A percentile compares a stretch with the other conserved stretches of the same genome.
Conservation (phyloP, 2,329 filamentous ascomycete genomes). For the Diplodia scrobiculata region DNA sequence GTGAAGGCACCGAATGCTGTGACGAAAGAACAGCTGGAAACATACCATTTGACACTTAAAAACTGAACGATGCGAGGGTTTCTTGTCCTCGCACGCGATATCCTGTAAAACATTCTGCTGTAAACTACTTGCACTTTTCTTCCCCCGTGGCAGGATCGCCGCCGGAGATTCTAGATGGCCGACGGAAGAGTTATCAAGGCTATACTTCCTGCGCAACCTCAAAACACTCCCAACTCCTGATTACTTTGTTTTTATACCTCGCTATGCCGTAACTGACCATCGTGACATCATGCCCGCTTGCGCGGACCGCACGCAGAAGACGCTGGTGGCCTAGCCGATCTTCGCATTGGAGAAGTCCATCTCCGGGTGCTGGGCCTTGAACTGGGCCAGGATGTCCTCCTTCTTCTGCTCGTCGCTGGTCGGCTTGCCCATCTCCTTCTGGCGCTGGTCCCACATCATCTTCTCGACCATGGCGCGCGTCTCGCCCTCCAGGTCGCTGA, state of each 20-base stretch:
- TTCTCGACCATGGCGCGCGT: conserved; percentile 98
- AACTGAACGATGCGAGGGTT: neutral
- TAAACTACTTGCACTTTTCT: conserved; percentile 8
- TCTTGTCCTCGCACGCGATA: neutral
- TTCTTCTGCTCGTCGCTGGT: conserved; percentile 96
- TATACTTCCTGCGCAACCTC: conserved; percentile 1
- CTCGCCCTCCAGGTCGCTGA: conserved; percentile 91
- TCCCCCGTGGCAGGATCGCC: neutral
- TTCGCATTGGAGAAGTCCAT: conserved; percentile 70
- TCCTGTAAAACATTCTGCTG: conserved; percentile 4
- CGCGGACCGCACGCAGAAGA: neutral
- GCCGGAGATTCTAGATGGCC: conserved; percentile 6
- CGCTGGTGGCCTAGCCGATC: conserved; percentile 48
- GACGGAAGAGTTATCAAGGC: neutral
- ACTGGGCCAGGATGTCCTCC: conserved; percentile 83
- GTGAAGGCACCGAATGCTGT: conserved; percentile 75
- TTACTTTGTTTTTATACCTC: conserved; percentile 14
- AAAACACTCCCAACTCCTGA: neutral
- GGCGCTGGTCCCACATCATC: conserved; percentile 99
- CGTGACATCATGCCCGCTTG: conserved; percentile 20
- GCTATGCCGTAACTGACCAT: conserved; percentile 29
- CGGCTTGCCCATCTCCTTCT: conserved; percentile 89
- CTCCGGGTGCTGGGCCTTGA: conserved; percentile 77
- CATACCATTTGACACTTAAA: conserved; percentile 58
- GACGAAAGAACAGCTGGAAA: conserved; percentile 60